Percentiles rank a stretch among this genome's conserved stretches.
phyloP scores from a whole-genome alignment of 2,329 filamentous ascomycete genomes.

The Colletotrichum eremochloae region DNA sequence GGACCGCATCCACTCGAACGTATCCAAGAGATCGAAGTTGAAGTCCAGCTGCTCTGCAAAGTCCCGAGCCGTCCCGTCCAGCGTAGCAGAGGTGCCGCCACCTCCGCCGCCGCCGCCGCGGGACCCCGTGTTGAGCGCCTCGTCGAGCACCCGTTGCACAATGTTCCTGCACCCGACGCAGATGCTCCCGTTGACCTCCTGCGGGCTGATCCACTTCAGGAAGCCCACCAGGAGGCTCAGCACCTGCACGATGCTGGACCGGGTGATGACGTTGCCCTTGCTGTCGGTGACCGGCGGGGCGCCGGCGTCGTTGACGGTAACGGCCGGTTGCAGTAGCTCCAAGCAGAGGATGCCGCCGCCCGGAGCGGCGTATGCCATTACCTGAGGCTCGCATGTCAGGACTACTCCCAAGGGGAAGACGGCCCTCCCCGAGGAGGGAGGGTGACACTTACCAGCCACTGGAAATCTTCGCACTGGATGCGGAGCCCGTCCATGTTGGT shows the following conservation, averaged over 20 bases:
- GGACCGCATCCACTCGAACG: conserved; percentile 60
- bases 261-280: conserved; percentile 53
- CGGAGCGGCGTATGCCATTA: conserved; percentile 65
- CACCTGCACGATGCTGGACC: conserved; percentile 65
- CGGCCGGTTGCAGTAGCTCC: conserved; percentile 55
- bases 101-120: not conserved
- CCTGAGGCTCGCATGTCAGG: conserved; percentile 47
- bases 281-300: conserved; percentile 35
- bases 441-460: conserved; percentile 59
- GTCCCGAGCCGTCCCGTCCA: conserved; percentile 51
- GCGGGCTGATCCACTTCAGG: conserved; percentile 63
- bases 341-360: conserved; percentile 64
- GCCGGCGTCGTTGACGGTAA: conserved; percentile 47
- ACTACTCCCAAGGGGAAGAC: not conserved
- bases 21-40: conserved; percentile 63
- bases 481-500: conserved; percentile 62
- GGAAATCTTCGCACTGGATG: conserved; percentile 58
- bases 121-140: conserved; percentile 58
- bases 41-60: conserved; percentile 51
- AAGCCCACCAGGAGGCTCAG: conserved; percentile 65
- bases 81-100: conserved; percentile 26
- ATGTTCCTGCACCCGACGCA: conserved; percentile 60
- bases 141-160: conserved; percentile 65
- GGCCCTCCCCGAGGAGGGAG: not conserved
- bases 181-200: conserved; percentile 61